These are phyloP conservation scores for Gnomoniopsis smithogilvyi DNA, from an alignment of 2,329 filamentous ascomycete species.

Conservation along the genomic window DNA sequence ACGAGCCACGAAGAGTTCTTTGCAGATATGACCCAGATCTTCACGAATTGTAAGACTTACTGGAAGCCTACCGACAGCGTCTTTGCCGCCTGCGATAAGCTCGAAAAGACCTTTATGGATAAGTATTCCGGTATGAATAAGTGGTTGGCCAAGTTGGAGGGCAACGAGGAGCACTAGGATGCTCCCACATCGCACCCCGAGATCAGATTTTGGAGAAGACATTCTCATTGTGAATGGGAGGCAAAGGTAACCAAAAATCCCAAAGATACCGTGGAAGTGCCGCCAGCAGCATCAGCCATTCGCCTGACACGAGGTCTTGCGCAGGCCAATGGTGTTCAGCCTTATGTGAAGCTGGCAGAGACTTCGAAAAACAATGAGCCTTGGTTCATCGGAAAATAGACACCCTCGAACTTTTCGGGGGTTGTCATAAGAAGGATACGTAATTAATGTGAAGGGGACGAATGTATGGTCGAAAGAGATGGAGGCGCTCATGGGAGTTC, in stretches of 20 bases:
- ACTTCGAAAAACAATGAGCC: neutral
- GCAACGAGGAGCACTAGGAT: conserved; percentile 33
- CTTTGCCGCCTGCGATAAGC: conserved; percentile 52
- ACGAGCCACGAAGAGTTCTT: conserved; percentile 50
- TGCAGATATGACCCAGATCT: conserved; percentile 58
- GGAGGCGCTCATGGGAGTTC: neutral
- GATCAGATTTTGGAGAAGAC: neutral
- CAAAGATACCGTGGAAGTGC: neutral
- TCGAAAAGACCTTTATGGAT: conserved; percentile 49
- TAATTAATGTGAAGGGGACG: neutral
- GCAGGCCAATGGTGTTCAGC: too few species aligned
- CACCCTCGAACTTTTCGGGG: neutral
- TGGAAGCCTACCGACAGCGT: conserved; percentile 55
- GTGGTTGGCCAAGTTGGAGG: conserved; percentile 54
- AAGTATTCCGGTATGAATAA: conserved; percentile 55
- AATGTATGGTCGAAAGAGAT: neutral
- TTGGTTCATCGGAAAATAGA: neutral
- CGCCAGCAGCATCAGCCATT: neutral
- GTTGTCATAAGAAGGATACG: too few species aligned
- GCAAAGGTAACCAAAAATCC: too few species aligned
- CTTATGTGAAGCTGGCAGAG: neutral
- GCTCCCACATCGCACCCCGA: conserved; percentile 3
- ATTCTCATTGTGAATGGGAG: too few species aligned
- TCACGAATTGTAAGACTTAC: conserved; percentile 62
- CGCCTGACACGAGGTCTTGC: neutral